Evolutionary conservation across 176 grass and related monocot genomes (phyloP).

Genomic region (Microstegium vimineum): DNA sequence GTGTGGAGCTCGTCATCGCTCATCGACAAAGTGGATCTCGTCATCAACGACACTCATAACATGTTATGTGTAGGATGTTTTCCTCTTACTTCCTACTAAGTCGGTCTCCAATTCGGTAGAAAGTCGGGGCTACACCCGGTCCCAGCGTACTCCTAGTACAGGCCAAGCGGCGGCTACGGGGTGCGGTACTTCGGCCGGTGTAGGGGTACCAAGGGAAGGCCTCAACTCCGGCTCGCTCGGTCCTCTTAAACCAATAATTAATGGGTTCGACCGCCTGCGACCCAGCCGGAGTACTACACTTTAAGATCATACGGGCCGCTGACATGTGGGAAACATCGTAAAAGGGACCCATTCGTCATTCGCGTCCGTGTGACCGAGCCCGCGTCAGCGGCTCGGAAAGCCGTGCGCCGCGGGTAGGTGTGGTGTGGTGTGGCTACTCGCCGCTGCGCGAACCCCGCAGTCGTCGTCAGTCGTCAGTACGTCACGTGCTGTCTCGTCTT

Average conservation of each 20-base stretch:
- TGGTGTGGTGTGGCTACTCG: conserved; percentile 28
- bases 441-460: conserved; percentile 22
- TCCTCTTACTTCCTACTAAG: no score
- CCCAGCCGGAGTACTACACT: no score
- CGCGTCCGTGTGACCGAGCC: neutral
- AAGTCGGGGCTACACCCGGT: no score
- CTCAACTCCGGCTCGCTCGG: neutral
- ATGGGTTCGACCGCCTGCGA: no score
- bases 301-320: neutral
- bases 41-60: no score
- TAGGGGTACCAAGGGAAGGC: conserved; percentile 19
- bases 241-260: no score
- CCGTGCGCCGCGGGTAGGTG: neutral
- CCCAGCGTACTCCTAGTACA: neutral
- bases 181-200: neutral
- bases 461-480: neutral
- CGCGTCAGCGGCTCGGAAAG: neutral
- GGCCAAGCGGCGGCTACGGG: neutral
- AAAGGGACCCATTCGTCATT: neutral
- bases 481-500: neutral
- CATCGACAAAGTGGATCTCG: no score
- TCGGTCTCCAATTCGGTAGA: no score
- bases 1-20: no score
- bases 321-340: neutral
- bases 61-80: no score